Conservation (phyloP, 2,329 filamentous ascomycete species). For the Aspergillus arachidicola region DNA sequence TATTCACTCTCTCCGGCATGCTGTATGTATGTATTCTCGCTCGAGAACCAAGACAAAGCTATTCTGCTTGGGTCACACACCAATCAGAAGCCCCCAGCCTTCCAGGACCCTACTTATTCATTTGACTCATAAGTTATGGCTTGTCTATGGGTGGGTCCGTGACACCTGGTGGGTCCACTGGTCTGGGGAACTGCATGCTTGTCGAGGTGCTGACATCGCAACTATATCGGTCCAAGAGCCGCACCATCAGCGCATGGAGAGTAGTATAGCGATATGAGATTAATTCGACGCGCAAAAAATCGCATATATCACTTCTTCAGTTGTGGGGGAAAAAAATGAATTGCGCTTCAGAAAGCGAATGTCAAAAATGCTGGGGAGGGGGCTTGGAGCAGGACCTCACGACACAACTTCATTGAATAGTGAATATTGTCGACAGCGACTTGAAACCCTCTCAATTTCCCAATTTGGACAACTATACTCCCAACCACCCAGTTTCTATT, state of each 20-base stretch:
- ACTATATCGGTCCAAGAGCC: neutral
- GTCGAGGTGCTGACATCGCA: neutral
- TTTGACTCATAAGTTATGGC: neutral
- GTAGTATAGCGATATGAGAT: neutral
- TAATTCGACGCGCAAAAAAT: neutral
- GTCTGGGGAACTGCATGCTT: neutral
- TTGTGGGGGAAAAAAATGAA: neutral
- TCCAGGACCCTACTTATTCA: neutral
- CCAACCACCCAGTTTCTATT: conserved; percentile 20
- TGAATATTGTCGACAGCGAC: neutral
- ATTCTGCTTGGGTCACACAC: neutral
- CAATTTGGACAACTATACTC: conserved; percentile 13
- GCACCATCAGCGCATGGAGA: neutral
- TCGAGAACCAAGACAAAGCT: neutral
- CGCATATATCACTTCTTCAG: neutral
- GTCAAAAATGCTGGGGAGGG: too few relatives aligned
- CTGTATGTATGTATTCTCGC: too few relatives aligned
- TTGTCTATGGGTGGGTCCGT: neutral
- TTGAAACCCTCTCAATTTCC: neutral
- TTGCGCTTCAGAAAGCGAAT: too few relatives aligned
- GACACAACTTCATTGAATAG: neutral
- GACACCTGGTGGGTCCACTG: neutral
- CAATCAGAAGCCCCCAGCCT: neutral
- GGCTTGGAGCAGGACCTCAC: neutral
- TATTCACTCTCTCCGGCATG: neutral